These are phyloP conservation scores for Scytalidium sp. DNA, from an alignment of 2,329 filamentous ascomycete genomes.

Conservation along the genomic window DNA sequence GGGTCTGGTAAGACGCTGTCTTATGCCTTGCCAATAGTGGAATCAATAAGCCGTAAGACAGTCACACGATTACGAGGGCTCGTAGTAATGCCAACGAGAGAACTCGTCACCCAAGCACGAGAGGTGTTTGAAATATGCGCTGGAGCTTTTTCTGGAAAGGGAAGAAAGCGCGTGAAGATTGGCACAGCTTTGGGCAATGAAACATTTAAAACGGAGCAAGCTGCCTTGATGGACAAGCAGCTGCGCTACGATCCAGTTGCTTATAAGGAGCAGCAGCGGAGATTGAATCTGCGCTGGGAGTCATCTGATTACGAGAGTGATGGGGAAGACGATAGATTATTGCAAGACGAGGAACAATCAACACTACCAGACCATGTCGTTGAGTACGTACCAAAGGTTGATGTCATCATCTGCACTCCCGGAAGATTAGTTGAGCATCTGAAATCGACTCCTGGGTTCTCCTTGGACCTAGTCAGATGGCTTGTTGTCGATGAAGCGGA, in stretches of 20 bases:
- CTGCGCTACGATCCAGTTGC: constrained; percentile 65
- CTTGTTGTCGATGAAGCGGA: constrained; percentile 93
- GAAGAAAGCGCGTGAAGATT: constrained; percentile 68
- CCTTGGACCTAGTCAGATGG: constrained; percentile 76
- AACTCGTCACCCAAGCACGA: constrained; percentile 83
- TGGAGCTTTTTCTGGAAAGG: constrained; percentile 51
- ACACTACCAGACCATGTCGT: constrained; percentile 61
- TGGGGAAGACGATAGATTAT: constrained; percentile 31
- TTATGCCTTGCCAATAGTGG: constrained; percentile 83
- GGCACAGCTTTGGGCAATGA: constrained; percentile 82
- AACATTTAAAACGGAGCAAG: constrained; percentile 64
- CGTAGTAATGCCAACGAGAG: constrained; percentile 86
- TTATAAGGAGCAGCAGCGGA: constrained; percentile 41
- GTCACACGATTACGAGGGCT: constrained; percentile 72
- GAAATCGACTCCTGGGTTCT: constrained; percentile 78
- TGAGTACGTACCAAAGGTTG: constrained; percentile 68
- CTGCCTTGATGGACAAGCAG: constrained; percentile 58
- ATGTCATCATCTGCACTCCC: constrained; percentile 88
- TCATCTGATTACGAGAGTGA: constrained; percentile 43
- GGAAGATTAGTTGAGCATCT: constrained; percentile 91
- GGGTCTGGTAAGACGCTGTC: constrained; percentile 94
- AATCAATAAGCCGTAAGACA: constrained; percentile 64
- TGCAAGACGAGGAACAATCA: constrained; percentile 30
- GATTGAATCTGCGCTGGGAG: constrained; percentile 42
- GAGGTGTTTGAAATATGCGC: constrained; percentile 74